Evolutionary conservation across 768 basidiomycete genomes (phyloP), one percentile per base, ranked within the genome.

Genomic region (Albatrellus ellisii): DNA sequence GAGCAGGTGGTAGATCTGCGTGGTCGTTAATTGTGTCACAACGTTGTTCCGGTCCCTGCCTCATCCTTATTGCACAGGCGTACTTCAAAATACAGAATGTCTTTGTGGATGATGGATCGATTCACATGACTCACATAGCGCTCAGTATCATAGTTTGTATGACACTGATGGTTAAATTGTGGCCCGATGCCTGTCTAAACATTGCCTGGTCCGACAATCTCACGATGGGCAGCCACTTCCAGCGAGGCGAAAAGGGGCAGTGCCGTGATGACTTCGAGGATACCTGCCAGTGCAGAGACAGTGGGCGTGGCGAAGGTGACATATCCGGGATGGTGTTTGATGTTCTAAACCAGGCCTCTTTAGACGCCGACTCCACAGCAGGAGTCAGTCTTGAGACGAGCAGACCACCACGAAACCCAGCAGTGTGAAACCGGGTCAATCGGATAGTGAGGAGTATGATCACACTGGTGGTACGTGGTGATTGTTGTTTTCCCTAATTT

Each of bases 51-150:
- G 34, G 24, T 27, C 29, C 39, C 15, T 12, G 27, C 34, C 6
- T 11, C 18, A 3, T 5, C 9, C 20, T 27, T n/a, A 41, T 45
- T 11, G 51, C 40, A 46, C 4, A 91, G 84, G 95, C 89, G 7
- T 99, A 98, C 60, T 92, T 98, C 66, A 99, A 98, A 61, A 99
- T 99, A 95, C 95, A 98, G 58, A 98, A 98, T 53, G 95, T 98
- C 0, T 66, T 99, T 10, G 85, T 99, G 10, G 95, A 99, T 56
- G 95, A 99, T 98, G 94, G 89, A 92, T 99, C 48, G 95, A 98
- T 62, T 98, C 98, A 82, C 91, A 52, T 46, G 83, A 15, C 42
- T 29, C 22, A 39, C 34, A 34, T 52, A 36, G 42, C 39, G n/a
- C n/a, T n/a, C n/a, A n/a, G n/a, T n/a, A n/a, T n/a, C n/a, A n/a